Conservation (phyloP, 768 basidiomycete genomes). For the Mycena polygramma region DNA sequence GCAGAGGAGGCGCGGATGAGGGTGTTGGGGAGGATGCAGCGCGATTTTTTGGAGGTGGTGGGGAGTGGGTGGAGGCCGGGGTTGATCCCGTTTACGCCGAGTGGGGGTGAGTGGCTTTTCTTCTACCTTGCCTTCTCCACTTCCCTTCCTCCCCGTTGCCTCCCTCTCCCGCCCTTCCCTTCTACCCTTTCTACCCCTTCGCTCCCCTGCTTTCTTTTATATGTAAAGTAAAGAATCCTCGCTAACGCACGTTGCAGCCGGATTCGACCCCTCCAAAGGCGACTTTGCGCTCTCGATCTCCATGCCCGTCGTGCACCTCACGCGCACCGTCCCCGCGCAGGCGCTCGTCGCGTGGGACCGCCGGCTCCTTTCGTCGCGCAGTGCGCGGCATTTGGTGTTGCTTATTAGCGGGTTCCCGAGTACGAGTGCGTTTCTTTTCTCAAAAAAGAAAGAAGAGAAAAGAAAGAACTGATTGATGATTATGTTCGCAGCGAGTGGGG, state of each 20-base stretch:
- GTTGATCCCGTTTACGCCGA: slow-evolving; percentile 50
- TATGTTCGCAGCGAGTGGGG: too few relatives aligned
- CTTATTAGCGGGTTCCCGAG: slow-evolving; percentile 68
- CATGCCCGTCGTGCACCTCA: slow-evolving; percentile 65
- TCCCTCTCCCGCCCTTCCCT: too few relatives aligned
- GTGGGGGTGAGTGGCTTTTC: neutral
- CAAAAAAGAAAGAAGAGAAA: too few relatives aligned
- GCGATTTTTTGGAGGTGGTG: slow-evolving; percentile 71
- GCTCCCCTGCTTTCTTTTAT: too few relatives aligned
- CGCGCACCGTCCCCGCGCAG: slow-evolving; percentile 68
- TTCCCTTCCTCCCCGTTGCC: too few relatives aligned
- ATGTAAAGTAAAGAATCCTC: too few relatives aligned
- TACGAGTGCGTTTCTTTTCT: neutral
- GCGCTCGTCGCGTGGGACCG: slow-evolving; percentile 84
- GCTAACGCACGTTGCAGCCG: too few relatives aligned
- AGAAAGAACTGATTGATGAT: too few relatives aligned
- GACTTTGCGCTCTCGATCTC: slow-evolving; percentile 54
- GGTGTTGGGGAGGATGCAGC: slow-evolving; percentile 37
- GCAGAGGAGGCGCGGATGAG: slow-evolving; percentile 49
- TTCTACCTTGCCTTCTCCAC: too few relatives aligned
- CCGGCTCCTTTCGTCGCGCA: slow-evolving; percentile 61
- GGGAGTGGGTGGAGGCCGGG: slow-evolving; percentile 67
- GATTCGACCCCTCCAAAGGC: neutral
- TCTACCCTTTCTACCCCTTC: too few relatives aligned
- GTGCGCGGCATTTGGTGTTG: slow-evolving; percentile 71